Evolutionary conservation across 2,329 filamentous ascomycete species (phyloP).

Genomic region (Aspergillus sergii): DNA sequence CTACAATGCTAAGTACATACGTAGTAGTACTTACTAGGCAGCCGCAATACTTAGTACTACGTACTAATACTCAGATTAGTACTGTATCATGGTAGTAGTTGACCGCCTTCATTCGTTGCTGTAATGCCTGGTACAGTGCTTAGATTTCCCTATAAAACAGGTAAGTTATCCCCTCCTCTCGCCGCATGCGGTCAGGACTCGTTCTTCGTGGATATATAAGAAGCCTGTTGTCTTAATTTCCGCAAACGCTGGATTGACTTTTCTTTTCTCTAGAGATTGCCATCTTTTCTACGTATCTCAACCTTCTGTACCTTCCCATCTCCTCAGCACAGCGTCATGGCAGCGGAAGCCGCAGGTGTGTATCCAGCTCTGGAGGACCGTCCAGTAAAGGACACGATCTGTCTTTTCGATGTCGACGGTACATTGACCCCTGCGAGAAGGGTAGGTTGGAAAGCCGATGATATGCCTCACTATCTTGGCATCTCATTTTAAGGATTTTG

Average conservation of each 20-base stretch:
- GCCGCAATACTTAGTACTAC: too few species aligned
- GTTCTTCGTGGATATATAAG: slow-evolving; percentile 4
- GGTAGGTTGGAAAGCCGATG: slow-evolving; percentile 46
- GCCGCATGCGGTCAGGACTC: slow-evolving; percentile 35
- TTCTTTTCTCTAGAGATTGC: not conserved
- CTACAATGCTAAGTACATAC: too few species aligned
- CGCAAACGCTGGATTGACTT: slow-evolving; percentile 20
- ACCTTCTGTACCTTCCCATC: not conserved
- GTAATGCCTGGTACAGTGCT: slow-evolving; percentile 7
- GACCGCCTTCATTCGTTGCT: not conserved
- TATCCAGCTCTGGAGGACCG: slow-evolving; percentile 80
- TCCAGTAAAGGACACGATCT: slow-evolving; percentile 88
- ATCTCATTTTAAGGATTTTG: not conserved
- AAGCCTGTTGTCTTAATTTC: slow-evolving; percentile 7
- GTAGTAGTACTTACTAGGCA: too few species aligned
- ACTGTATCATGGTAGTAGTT: not conserved
- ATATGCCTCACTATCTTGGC: not conserved
- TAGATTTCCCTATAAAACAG: slow-evolving; percentile 8
- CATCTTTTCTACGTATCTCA: not conserved
- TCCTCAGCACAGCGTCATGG: slow-evolving; percentile 22
- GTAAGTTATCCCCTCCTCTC: slow-evolving; percentile 16
- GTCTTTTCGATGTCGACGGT: slow-evolving; percentile 94
- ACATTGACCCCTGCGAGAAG: slow-evolving; percentile 82
- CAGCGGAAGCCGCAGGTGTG: slow-evolving; percentile 33
- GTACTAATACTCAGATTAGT: too few species aligned